phyloP scores from a whole-genome alignment of 2,329 filamentous ascomycete species.

The Microsporum audouinii region DNA sequence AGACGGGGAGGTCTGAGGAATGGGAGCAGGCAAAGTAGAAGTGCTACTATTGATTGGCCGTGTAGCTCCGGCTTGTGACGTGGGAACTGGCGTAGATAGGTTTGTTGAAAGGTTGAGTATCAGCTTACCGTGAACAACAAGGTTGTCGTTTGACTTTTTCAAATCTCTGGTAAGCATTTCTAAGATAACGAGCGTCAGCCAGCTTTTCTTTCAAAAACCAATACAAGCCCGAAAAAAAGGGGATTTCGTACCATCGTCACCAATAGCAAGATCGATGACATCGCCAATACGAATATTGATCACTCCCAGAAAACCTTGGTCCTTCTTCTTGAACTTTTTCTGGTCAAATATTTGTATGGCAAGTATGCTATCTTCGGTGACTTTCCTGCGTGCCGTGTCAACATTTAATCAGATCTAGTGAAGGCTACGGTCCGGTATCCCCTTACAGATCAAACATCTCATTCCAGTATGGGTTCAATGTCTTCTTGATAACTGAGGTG shows the following conservation, averaged over 20 bases:
- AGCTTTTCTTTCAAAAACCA: neutral
- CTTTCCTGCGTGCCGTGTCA: slow-evolving; percentile 48
- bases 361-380: slow-evolving; percentile 89
- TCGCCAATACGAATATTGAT: slow-evolving; percentile 95
- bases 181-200: slow-evolving; percentile 19
- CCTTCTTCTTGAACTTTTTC: slow-evolving; percentile 99
- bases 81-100: slow-evolving; percentile 56
- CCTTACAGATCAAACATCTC: slow-evolving; percentile 95
- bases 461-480: slow-evolving; percentile 99
- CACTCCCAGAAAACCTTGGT: slow-evolving; percentile 93
- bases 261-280: slow-evolving; percentile 79
- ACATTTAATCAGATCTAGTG: neutral
- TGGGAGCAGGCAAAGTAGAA: slow-evolving; percentile 11
- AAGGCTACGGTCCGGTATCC: neutral
- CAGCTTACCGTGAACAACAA: slow-evolving; percentile 93
- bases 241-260: slow-evolving; percentile 66
- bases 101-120: slow-evolving; percentile 96
- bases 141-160: slow-evolving; percentile 95
- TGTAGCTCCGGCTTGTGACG: slow-evolving; percentile 32
- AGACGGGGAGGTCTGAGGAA: slow-evolving; percentile 4
- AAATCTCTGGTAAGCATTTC: slow-evolving; percentile 97
- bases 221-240: neutral
- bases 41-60: slow-evolving; percentile 14
- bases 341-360: slow-evolving; percentile 98
- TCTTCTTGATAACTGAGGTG: slow-evolving; percentile 94